Evolutionary conservation across 495 filamentous ascomycete species (phyloP).

Genomic region (Glonium stellatum): DNA sequence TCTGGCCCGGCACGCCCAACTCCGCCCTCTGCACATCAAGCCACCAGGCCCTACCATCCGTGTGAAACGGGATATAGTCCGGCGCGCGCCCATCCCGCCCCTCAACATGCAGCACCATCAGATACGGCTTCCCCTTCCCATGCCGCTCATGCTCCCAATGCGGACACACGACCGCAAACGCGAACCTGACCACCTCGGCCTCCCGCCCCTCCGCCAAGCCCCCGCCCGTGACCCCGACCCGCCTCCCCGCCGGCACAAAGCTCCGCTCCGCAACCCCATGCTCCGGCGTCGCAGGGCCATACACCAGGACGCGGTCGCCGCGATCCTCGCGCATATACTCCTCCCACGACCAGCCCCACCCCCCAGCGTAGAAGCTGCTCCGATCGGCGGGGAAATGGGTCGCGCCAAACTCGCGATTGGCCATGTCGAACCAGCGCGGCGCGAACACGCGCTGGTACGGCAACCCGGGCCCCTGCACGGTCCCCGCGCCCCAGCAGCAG

Average conservation of each 20-base stretch:
- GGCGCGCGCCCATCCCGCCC: conserved; percentile 59
- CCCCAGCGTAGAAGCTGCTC: conserved; percentile 60
- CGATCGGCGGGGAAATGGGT: conserved; percentile 68
- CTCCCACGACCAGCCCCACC: conserved; percentile 60
- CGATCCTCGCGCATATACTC: conserved; percentile 63
- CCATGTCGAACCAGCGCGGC: conserved; percentile 63
- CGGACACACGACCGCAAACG: conserved; percentile 64
- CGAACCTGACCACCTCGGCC: conserved; percentile 58
- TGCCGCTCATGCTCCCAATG: conserved; percentile 69
- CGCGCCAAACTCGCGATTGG: conserved; percentile 75
- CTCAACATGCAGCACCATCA: conserved; percentile 59
- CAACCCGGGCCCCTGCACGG: conserved; percentile 41
- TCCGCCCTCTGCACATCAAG: conserved; percentile 57
- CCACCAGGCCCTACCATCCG: conserved; percentile 66
- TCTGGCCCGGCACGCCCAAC: conserved; percentile 64
- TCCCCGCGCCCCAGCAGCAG: conserved; percentile 85
- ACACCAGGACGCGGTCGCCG: conserved; percentile 43
- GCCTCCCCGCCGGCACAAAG: conserved; percentile 52
- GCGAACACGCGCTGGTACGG: conserved; percentile 63
- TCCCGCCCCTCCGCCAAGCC: conserved; percentile 35
- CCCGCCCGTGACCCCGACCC: conserved; percentile 53
- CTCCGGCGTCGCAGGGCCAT: conserved; percentile 44
- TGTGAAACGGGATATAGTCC: conserved; percentile 60
- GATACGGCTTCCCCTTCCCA: conserved; percentile 53
- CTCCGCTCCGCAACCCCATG: conserved; percentile 58